Evolutionary conservation across 208 protist species (phyloP).

Genomic region (Leishmania guyanensis): DNA sequence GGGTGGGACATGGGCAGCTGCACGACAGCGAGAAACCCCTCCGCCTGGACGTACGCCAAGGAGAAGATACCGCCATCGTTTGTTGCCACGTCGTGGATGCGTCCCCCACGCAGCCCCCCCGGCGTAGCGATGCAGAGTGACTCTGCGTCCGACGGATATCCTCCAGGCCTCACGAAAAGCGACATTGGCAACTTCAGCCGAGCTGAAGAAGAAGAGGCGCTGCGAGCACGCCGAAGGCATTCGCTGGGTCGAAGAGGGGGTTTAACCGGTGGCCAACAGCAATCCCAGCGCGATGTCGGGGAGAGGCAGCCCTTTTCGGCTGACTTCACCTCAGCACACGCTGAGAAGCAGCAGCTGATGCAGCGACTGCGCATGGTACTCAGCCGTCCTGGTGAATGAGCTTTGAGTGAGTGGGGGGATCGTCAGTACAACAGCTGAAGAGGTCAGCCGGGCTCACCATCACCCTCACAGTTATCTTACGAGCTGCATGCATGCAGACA

Average conservation of each 20-base stretch:
- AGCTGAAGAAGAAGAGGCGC: not conserved
- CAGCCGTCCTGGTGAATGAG: slow-evolving; percentile 11
- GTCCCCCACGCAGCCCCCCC: not conserved
- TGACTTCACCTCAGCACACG: not conserved
- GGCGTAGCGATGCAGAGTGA: not conserved
- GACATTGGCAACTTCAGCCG: not conserved
- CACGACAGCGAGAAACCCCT: slow-evolving; percentile 7
- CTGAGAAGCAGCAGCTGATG: slow-evolving; percentile 30
- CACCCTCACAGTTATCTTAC: not conserved
- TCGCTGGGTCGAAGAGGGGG: not conserved
- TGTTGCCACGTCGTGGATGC: not conserved
- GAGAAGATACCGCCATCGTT: slow-evolving; percentile 5
- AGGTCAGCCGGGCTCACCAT: not conserved
- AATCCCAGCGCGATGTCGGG: not conserved
- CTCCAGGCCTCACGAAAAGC: not conserved
- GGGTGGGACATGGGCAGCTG: not conserved
- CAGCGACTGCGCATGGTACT: slow-evolving; percentile 24
- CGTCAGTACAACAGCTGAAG: not conserved
- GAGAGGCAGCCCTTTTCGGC: not conserved
- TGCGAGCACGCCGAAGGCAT: not conserved
- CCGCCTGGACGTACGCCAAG: not conserved
- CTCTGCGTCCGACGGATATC: not conserved
- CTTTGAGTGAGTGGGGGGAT: not conserved
- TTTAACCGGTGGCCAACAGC: not conserved
- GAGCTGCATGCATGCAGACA: not conserved